phyloP scores from a whole-genome alignment of 1,139 yeast genomes.

The Taphrina betulina region DNA sequence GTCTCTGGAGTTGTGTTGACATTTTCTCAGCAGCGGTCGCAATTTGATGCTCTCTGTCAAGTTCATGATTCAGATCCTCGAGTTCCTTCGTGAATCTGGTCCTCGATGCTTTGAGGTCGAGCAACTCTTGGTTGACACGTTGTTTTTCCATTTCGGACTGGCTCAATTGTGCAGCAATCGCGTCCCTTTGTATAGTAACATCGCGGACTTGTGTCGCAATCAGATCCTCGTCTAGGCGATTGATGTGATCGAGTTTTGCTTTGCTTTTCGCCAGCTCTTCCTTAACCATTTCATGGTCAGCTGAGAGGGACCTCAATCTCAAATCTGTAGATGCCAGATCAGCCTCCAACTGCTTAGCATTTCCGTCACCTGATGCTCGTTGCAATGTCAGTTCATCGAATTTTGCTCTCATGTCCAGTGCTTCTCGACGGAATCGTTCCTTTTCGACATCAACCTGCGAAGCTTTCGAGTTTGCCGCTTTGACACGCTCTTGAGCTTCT shows the following conservation, averaged over 20 bases:
- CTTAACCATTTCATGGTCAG: constrained; percentile 14
- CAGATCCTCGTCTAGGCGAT: constrained; percentile 19
- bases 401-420: constrained; percentile 22
- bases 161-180: constrained; percentile 5
- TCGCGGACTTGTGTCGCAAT: constrained; percentile 28
- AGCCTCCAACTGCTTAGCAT: background rate
- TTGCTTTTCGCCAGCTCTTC: constrained; percentile 8
- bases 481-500: constrained; percentile 25
- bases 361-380: constrained; percentile 11
- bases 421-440: constrained; percentile 30
- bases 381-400: constrained; percentile 15
- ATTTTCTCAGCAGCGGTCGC: constrained; percentile 18
- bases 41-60: constrained; percentile 26
- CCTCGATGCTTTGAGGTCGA: background rate
- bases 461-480: constrained; percentile 12
- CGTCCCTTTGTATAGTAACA: constrained; percentile 9
- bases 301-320: background rate
- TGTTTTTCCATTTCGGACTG: background rate
- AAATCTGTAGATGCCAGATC: constrained; percentile 4
- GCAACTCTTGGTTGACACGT: constrained; percentile 4
- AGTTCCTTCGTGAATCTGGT: constrained; percentile 21
- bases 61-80: constrained; percentile 21
- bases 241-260: constrained; percentile 13
- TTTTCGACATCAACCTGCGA: constrained; percentile 29
- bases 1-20: constrained; percentile 1